Evolutionary conservation across 208 protist species (phyloP), one percentile per base, ranked within the genome.

Genomic region (Trypanosoma boissoni): DNA sequence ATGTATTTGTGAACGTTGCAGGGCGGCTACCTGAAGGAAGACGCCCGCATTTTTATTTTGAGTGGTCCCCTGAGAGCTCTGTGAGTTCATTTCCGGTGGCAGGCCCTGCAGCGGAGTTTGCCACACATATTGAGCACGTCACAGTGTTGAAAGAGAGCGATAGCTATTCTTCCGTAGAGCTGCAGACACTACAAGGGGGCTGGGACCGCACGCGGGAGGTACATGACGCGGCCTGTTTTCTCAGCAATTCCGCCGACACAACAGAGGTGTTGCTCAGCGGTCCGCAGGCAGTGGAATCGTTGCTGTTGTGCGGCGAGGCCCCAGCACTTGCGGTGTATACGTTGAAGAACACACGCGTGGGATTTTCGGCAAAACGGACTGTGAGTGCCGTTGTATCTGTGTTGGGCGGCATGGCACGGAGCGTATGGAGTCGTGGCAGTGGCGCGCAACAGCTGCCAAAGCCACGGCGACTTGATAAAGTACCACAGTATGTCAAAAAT

Each of bases 291-390:
- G 62, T 45, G 21, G 74, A 74, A 24, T 54, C 53, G 36, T 56
- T 94, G 1, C 9, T 91, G 7, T 26, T 90, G 2, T 80, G 78
- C 43, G 87, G 87, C n/a, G 28, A 58, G 5, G 60, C 39, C 8
- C 87, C 87, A 7, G 69, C 77, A 18, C 73, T 86, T 43, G 58
- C 80, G 7, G 60, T 68, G 21, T 90, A 91, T 67, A 61, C 69
- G 0, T 58, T 89, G 41, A 74, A 84, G 58, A 49, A 50, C 1
- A 61, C 70, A 21, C 42, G 59, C 7, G 31, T 55, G 7, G 60
- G 44, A 12, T 82, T 87, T 63, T 80, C 76, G 0, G 74, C 80
- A 0, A 39, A 55, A 10, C 65, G 71, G 21, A 70, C 81, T 3
- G 67, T 91, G 10, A 75, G 68, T 59, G 81, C 76, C 24, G 72